Evolutionary conservation across 345 rosid genomes (phyloP).

Genomic region (Populus ilicifolia): DNA sequence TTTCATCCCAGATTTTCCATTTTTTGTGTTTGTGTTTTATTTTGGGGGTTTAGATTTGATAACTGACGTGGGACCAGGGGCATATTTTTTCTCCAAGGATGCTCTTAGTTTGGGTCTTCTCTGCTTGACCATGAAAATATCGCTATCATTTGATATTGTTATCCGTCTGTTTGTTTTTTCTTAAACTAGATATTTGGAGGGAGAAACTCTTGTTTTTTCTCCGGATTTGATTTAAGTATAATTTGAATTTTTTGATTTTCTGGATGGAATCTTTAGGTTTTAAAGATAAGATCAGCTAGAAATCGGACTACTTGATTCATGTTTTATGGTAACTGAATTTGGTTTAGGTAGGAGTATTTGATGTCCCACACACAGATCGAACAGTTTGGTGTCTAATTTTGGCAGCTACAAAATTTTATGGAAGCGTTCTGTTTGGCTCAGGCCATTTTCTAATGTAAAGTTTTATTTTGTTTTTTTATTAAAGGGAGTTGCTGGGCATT

Average conservation of each 20-base stretch:
- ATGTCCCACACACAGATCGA: neutral
- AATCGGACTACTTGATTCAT: neutral
- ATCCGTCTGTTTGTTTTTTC: neutral
- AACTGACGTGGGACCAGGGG: neutral
- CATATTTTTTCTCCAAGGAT: neutral
- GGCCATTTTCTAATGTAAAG: neutral
- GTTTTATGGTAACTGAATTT: neutral
- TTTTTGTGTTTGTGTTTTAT: neutral
- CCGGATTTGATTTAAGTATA: neutral
- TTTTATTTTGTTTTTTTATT: neutral
- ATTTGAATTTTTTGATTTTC: neutral
- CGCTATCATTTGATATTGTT: neutral
- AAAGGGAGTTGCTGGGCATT: slow-evolving; percentile 38
- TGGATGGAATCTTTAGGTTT: neutral
- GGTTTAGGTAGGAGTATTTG: neutral
- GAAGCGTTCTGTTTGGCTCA: neutral
- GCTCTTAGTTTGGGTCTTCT: neutral
- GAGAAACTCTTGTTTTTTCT: neutral
- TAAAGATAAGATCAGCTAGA: neutral
- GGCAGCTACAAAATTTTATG: neutral
- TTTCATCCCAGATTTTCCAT: neutral
- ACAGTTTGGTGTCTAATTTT: neutral
- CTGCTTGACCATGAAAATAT: neutral
- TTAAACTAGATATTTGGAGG: neutral
- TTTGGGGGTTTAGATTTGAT: neutral